Evolutionary conservation across 139 green algal species (phyloP).

Genomic region (Chlamydomonas sp.): DNA sequence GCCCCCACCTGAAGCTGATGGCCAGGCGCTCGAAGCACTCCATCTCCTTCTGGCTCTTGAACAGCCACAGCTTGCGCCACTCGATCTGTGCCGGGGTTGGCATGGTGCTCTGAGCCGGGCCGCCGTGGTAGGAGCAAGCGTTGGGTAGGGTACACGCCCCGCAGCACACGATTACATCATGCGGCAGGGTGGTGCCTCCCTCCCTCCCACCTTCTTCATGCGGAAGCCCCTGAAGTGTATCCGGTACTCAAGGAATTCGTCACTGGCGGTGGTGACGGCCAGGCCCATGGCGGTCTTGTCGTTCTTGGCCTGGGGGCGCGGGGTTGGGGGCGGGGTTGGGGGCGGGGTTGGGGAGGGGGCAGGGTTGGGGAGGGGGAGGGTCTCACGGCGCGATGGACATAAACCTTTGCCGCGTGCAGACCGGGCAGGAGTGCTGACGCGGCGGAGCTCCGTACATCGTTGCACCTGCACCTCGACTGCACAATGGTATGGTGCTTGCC

Average conservation of each 20-base stretch:
- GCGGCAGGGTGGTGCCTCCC: neutral
- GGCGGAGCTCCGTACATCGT: too few relatives aligned
- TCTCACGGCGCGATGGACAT: neutral
- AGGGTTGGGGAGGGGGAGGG: too few relatives aligned
- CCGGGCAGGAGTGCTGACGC: too few relatives aligned
- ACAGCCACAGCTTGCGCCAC: neutral
- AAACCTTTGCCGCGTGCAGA: neutral
- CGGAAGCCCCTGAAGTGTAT: constrained; percentile 15
- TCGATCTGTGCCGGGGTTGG: neutral
- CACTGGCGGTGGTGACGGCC: neutral
- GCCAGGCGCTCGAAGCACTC: constrained; percentile 29
- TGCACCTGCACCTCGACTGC: too few relatives aligned
- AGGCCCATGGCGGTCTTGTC: constrained; percentile 34
- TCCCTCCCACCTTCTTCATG: neutral
- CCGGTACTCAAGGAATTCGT: constrained; percentile 17
- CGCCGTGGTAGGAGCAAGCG: too few relatives aligned
- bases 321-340: neutral
- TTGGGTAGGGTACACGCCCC: too few relatives aligned
- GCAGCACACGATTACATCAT: too few relatives aligned
- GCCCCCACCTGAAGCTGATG: constrained; percentile 13
- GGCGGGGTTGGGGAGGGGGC: neutral
- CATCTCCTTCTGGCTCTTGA: constrained; percentile 26
- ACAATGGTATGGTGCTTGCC: too few relatives aligned
- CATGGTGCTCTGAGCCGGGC: neutral
- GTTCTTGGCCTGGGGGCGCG: constrained; percentile 3